Evolutionary conservation across 371 early-diverging fungal genomes (phyloP).

Genomic region (Thermomucor indicae-seudaticae): DNA sequence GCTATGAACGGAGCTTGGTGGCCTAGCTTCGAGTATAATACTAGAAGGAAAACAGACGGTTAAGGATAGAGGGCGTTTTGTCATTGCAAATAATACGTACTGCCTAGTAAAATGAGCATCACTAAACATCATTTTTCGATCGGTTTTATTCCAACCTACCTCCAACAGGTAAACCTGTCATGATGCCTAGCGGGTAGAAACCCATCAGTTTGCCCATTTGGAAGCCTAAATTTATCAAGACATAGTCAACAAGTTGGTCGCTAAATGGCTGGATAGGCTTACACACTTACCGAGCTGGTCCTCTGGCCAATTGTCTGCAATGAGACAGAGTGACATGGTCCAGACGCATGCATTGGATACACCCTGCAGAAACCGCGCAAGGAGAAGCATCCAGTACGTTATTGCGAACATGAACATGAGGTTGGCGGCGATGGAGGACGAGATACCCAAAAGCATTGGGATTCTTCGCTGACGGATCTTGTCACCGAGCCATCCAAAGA

Average conservation of each 20-base stretch:
- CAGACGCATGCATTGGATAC: slow-evolving; percentile 61
- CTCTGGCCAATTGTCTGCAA: slow-evolving; percentile 60
- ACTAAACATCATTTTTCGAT: background rate
- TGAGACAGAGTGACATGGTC: slow-evolving; percentile 56
- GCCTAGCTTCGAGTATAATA: slow-evolving; percentile 60
- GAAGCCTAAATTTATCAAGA: slow-evolving; percentile 14
- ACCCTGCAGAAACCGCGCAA: slow-evolving; percentile 67
- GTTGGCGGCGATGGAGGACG: slow-evolving; percentile 51
- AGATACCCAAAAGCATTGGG: slow-evolving; percentile 63
- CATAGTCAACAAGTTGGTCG: background rate
- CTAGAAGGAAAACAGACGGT: slow-evolving; percentile 5
- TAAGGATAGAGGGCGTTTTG: background rate
- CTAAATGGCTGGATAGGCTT: background rate
- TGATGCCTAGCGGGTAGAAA: slow-evolving; percentile 60
- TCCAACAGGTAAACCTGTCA: slow-evolving; percentile 61
- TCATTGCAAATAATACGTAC: background rate
- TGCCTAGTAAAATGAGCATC: background rate
- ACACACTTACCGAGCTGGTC: slow-evolving; percentile 42
- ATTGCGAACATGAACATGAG: slow-evolving; percentile 57
- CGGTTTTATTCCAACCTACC: slow-evolving; percentile 24
- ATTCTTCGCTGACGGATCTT: slow-evolving; percentile 41
- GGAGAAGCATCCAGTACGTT: slow-evolving; percentile 51
- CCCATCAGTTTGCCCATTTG: slow-evolving; percentile 66
- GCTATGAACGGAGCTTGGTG: slow-evolving; percentile 70
- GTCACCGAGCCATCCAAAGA: slow-evolving; percentile 64